Evolutionary conservation across 2,329 filamentous ascomycete genomes (phyloP), one percentile per base, ranked within the genome.

Genomic region (Talaromyces sp.): DNA sequence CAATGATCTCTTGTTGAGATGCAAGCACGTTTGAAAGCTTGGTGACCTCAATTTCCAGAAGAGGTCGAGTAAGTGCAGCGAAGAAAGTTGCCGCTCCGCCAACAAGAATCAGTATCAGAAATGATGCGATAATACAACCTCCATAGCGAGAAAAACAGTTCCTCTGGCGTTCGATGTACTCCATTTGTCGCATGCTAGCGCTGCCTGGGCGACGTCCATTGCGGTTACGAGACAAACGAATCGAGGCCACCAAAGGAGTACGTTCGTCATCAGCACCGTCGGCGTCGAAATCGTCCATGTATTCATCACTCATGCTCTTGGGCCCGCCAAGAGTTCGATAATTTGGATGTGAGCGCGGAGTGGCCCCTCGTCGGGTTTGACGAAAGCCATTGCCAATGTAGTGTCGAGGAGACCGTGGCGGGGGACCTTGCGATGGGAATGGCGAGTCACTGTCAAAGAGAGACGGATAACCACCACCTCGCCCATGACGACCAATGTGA

Each of bases 1-100:
- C 85, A 86, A 99, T 96, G 49, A 99, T 84, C 73, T 98, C 93
- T 73, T 96, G 91, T 74, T 96, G 91, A 68, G 91, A 96, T 2
- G 93, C 93, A 55, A 98, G 84, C 27, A 99, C 92, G 67, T 96
- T 96, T 68, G 89, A 86, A 66, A 99, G 92, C 65, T 88, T 88
- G 60, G 89, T 81, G 52, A 98, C 85, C 65, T 89, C 82, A 62
- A 98, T 90, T 65, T 90, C 86, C 28, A 86, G 84, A 55, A 99
- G 84, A 7, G 93, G 91, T 71, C 96, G 92, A 32, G 93, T 96
- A 22, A 93, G 93, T 53, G 92, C 91, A 75, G 97, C 89, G 76
- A 97, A 87, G 74, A 98, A 95, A 25, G 89, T 91, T 42, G 95
- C 88, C 10, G 91, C 89, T 49, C 91, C 91, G n/a, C 92, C 88